Evolutionary conservation across 1,284 basidiomycete genomes (phyloP).

Genomic region (Rhodofomes roseus): DNA sequence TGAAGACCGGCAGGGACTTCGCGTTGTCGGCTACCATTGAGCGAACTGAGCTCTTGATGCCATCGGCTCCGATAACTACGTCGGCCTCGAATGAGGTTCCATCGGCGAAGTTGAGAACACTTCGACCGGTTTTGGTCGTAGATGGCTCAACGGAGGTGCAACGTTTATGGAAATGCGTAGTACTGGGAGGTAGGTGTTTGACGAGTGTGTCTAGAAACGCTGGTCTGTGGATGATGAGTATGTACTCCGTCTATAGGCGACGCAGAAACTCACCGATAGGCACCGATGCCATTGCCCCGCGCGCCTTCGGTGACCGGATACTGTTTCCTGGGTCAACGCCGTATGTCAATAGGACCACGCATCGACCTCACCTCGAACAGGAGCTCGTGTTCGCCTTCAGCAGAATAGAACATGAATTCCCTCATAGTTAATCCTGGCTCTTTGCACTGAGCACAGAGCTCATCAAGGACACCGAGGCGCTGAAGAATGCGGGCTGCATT

Average conservation of each 20-base stretch:
- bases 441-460: conserved; percentile 34
- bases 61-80: conserved; percentile 52
- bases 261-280: conserved; percentile 16
- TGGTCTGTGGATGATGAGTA: conserved; percentile 31
- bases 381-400: conserved; percentile 37
- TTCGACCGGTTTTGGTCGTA: conserved; percentile 21
- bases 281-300: conserved; percentile 29
- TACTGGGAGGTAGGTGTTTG: conserved; percentile 36
- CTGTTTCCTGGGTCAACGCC: not conserved
- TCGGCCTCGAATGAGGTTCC: conserved; percentile 44
- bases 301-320: conserved; percentile 15
- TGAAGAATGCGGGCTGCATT: conserved; percentile 47
- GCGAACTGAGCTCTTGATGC: conserved; percentile 45
- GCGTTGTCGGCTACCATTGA: conserved; percentile 30
- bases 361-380: conserved; percentile 42
- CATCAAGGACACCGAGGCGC: conserved; percentile 40
- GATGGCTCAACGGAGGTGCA: conserved; percentile 35
- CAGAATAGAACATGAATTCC: conserved; percentile 40
- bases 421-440: conserved; percentile 29
- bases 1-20: conserved; percentile 32
- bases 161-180: conserved; percentile 48
- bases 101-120: conserved; percentile 41
- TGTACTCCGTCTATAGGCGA: conserved; percentile 7
- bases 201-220: conserved; percentile 47
- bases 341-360: not conserved